Conservation (phyloP, 805 yeast genomes). For the Lachancea fermentati region DNA sequence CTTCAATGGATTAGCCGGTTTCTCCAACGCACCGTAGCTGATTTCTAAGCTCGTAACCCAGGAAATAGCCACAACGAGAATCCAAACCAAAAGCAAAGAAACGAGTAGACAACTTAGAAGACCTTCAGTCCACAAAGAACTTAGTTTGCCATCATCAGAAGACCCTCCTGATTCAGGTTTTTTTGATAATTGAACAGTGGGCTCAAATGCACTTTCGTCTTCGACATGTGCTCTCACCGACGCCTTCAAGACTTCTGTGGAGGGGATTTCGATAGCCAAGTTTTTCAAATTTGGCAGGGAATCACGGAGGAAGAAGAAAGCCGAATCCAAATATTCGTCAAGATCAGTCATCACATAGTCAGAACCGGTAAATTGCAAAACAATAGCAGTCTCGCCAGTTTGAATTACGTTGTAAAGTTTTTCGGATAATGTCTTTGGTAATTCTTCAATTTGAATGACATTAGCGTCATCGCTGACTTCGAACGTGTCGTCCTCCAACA, state of each 20-base stretch:
- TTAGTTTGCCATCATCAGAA: conserved; percentile 20
- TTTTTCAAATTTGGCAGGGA: conserved; percentile 16
- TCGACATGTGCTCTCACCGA: conserved; percentile 3
- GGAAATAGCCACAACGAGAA: conserved; percentile 56
- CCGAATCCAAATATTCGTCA: conserved; percentile 26
- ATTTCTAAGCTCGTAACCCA: conserved; percentile 72
- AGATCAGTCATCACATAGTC: conserved; percentile 21
- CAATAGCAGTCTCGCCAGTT: conserved; percentile 16
- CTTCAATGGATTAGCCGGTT: conserved; percentile 34
- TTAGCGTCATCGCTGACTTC: conserved; percentile 2
- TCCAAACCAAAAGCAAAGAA: conserved; percentile 49
- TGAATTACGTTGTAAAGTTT: conserved; percentile 17
- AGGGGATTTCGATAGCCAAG: conserved; percentile 16
- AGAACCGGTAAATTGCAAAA: conserved; percentile 21
- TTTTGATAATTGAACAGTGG: conserved; percentile 5
- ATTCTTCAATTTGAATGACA: conserved; percentile 6
- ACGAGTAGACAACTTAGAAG: conserved; percentile 71
- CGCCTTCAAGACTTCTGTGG: not conserved
- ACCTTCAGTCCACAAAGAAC: conserved; percentile 44
- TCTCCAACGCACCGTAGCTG: conserved; percentile 78
- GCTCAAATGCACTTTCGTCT: not conserved
- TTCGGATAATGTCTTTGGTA: conserved; percentile 20
- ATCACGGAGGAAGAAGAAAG: conserved; percentile 20
- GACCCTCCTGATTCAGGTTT: conserved; percentile 1
- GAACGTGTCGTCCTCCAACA: conserved; percentile 7